Conservation (phyloP, 2,329 filamentous ascomycete genomes). For the Fusarium beomiforme region DNA sequence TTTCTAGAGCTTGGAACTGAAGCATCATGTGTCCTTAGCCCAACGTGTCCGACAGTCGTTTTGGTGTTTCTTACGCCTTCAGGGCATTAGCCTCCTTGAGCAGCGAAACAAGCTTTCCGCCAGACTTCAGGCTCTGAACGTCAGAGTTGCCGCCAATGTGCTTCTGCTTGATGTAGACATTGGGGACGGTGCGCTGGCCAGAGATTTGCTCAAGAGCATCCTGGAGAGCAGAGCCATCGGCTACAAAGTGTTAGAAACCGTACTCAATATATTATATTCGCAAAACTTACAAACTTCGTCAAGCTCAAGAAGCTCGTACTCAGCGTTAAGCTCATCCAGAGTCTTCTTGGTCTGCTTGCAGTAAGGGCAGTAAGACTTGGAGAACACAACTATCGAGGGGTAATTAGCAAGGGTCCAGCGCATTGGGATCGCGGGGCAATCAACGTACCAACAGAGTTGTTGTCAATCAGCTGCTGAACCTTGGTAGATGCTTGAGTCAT, state of each 20-base stretch:
- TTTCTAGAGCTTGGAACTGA: constrained; percentile 40
- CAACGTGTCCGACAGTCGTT: constrained; percentile 3
- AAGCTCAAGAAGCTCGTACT: constrained; percentile 81
- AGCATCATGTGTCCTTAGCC: constrained; percentile 25
- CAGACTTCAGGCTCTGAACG: constrained; percentile 67
- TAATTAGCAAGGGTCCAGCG: neutral
- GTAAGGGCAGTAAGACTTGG: constrained; percentile 96
- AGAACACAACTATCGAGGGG: constrained; percentile 79
- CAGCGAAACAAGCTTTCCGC: constrained; percentile 53
- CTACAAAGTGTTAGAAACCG: constrained; percentile 56
- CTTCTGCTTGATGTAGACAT: constrained; percentile 90
- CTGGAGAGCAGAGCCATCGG: constrained; percentile 86
- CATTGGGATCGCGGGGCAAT: neutral
- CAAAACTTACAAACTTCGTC: constrained; percentile 80
- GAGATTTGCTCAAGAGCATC: constrained; percentile 82
- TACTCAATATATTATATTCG: neutral
- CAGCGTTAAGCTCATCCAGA: constrained; percentile 74
- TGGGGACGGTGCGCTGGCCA: constrained; percentile 89
- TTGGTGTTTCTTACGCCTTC: constrained; percentile 50
- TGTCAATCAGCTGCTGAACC: constrained; percentile 86
- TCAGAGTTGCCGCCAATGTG: constrained; percentile 98
- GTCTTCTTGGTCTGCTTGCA: constrained; percentile 82
- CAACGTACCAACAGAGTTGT: constrained; percentile 81
- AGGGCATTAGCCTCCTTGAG: constrained; percentile 56
- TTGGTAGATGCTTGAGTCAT: constrained; percentile 89